These are phyloP conservation scores for Bondarzewia mesenterica DNA, from an alignment of 1,284 basidiomycete genomes.

Conservation along the genomic window DNA sequence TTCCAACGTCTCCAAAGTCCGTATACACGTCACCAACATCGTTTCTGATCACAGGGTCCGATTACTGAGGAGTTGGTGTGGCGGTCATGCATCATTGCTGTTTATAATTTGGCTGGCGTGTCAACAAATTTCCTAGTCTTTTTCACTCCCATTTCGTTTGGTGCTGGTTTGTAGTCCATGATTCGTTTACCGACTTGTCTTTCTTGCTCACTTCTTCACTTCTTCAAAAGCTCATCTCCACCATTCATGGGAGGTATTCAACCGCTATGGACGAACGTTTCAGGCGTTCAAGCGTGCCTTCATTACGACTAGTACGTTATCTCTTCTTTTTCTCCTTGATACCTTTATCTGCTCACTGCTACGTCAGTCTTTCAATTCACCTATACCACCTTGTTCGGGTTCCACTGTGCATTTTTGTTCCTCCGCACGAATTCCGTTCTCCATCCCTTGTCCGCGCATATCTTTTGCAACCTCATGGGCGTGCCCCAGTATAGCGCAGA, in stretches of 20 bases:
- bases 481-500: conserved; percentile 49
- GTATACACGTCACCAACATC: conserved; percentile 1
- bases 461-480: conserved; percentile 94
- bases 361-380: conserved; percentile 71
- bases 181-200: neutral
- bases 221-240: conserved; percentile 73
- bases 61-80: conserved; percentile 93
- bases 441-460: conserved; percentile 67
- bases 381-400: conserved; percentile 92
- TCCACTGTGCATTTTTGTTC: conserved; percentile 82
- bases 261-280: conserved; percentile 55
- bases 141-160: conserved; percentile 81
- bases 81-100: conserved; percentile 73
- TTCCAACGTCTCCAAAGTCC: conserved; percentile 14
- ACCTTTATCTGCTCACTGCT: neutral
- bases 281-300: conserved; percentile 57
- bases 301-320: conserved; percentile 48
- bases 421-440: conserved; percentile 66
- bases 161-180: conserved; percentile 53
- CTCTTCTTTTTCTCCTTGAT: neutral
- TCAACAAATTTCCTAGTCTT: conserved; percentile 61
- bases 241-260: conserved; percentile 82
- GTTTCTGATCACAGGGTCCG: conserved; percentile 53
- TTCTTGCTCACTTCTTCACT: conserved; percentile 3
- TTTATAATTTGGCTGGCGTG: conserved; percentile 63